Conservation (phyloP, 2,329 filamentous ascomycete genomes). For the Sporothrix schenckii region DNA sequence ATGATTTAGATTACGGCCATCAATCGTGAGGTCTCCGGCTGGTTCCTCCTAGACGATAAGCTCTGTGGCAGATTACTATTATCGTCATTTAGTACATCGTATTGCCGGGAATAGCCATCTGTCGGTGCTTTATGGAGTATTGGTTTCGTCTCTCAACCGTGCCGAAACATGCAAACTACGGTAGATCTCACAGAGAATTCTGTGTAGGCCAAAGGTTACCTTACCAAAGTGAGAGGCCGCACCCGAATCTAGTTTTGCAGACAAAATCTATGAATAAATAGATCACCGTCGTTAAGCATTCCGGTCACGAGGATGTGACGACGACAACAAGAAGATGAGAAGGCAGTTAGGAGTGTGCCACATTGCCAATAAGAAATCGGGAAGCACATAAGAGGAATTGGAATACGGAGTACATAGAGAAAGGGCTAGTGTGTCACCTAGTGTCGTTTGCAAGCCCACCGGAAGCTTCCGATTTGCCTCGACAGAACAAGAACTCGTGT, state of each 20-base stretch:
- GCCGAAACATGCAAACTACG: background rate
- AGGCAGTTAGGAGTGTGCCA: background rate
- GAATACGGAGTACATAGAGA: background rate
- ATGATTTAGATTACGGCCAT: background rate
- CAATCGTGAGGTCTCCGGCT: background rate
- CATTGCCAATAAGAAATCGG: background rate
- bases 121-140: background rate
- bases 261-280: too few species aligned
- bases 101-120: background rate
- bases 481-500: background rate
- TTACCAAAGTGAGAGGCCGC: background rate
- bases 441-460: background rate
- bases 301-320: background rate
- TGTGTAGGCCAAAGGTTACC: background rate
- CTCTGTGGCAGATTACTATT: background rate
- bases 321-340: background rate
- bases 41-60: too few species aligned
- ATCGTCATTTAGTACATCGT: background rate
- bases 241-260: too few species aligned
- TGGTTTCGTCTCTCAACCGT: background rate
- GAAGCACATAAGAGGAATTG: background rate
- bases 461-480: slow-evolving; percentile 17
- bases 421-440: background rate
- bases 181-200: background rate
- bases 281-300: too few species aligned